Evolutionary conservation across 352 stramenopile species (phyloP).

Genomic region (Phytophthora cactorum): DNA sequence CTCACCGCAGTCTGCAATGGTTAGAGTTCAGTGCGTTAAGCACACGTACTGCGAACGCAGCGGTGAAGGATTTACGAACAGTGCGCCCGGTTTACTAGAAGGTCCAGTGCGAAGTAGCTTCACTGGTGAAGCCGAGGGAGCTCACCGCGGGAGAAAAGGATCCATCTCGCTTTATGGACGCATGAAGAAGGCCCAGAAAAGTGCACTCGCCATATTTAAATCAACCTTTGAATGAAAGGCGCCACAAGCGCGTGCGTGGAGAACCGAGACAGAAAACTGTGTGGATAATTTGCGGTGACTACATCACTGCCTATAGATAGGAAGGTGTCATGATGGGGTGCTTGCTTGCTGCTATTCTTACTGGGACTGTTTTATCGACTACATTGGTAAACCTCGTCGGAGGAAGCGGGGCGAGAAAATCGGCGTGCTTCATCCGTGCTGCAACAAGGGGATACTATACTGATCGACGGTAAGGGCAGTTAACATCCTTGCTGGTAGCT

Average conservation of each 20-base stretch:
- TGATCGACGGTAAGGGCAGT: no score
- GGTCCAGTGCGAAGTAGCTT: slow-evolving; percentile 27
- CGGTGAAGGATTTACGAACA: slow-evolving; percentile 32
- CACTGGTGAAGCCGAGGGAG: slow-evolving; percentile 21
- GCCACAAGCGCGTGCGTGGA: neutral
- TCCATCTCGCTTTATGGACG: slow-evolving; percentile 71
- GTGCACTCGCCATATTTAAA: slow-evolving; percentile 83
- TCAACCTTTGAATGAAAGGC: slow-evolving; percentile 76
- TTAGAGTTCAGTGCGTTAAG: slow-evolving; percentile 73
- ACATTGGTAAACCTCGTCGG: no score
- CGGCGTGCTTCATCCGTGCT: no score
- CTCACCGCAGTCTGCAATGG: slow-evolving; percentile 79
- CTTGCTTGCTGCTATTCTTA: slow-evolving; percentile 26
- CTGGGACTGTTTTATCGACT: neutral
- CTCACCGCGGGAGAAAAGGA: slow-evolving; percentile 41
- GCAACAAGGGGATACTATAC: no score
- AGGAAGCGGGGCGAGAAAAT: no score
- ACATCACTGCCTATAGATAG: slow-evolving; percentile 18
- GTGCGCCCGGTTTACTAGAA: slow-evolving; percentile 27
- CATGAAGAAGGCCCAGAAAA: slow-evolving; percentile 88
- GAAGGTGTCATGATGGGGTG: neutral
- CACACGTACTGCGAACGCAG: slow-evolving; percentile 42
- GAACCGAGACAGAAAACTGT: slow-evolving; percentile 3
- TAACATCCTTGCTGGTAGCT: neutral
- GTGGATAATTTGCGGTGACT: no score